A percentile compares a stretch with the other conserved stretches of the same genome.
Evolutionary conservation across 345 rosid species (phyloP).

Genomic region (Hibiscus syriacus): DNA sequence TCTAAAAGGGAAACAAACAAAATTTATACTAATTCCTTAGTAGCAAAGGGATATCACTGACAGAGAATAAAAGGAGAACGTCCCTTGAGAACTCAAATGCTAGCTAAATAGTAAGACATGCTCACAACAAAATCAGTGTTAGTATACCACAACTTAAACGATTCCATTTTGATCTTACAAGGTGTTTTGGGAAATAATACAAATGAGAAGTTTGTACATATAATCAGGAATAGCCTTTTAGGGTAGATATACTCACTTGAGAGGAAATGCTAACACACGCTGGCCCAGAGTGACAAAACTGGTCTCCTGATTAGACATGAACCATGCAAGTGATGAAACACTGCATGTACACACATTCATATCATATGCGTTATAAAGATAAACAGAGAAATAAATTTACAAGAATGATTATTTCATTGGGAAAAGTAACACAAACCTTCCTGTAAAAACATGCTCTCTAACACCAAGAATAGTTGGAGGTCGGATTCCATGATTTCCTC

Average conservation of each 20-base stretch:
- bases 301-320: constrained; percentile 99
- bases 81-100: neutral
- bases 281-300: constrained; percentile 98
- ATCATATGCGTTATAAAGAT: constrained; percentile 16
- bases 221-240: neutral
- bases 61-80: neutral
- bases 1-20: neutral
- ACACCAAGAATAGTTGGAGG: constrained; percentile 96
- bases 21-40: no score
- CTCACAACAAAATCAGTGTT: neutral
- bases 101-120: neutral
- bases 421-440: constrained; percentile 51
- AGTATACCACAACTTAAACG: neutral
- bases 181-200: neutral
- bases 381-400: constrained; percentile 5
- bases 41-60: neutral
- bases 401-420: neutral
- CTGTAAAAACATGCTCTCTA: constrained; percentile 89
- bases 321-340: constrained; percentile 97
- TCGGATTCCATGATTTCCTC: constrained; percentile 84
- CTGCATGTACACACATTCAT: constrained; percentile 42
- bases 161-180: neutral
- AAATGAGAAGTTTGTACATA: neutral
- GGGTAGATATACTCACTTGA: constrained; percentile 57
- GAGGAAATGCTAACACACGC: constrained; percentile 84